Percentiles rank a stretch among this genome's conserved stretches.
Evolutionary conservation across 371 early-diverging fungal genomes (phyloP).

Genomic region (Apophysomyces sp.): DNA sequence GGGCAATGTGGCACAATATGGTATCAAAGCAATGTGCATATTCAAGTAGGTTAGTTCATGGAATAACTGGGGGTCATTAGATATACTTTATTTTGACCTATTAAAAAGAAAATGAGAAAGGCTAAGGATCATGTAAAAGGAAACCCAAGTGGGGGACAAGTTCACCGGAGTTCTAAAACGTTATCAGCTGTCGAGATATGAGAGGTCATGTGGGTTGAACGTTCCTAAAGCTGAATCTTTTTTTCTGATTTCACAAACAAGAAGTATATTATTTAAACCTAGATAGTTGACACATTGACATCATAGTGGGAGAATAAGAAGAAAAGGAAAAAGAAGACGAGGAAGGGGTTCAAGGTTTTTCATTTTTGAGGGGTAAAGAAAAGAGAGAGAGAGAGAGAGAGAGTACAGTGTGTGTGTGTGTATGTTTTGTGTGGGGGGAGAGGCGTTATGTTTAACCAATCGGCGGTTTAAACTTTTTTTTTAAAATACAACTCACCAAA

Average conservation of each 20-base stretch:
- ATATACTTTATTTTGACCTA: too few species aligned
- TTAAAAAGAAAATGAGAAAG: not conserved
- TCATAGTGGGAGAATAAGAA: too few species aligned
- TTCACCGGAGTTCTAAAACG: not conserved
- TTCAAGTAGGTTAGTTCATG: too few species aligned
- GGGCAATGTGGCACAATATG: not conserved
- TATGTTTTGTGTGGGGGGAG: not conserved
- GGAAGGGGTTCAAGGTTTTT: too few species aligned
- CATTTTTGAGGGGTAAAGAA: not conserved
- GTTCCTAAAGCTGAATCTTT: not conserved
- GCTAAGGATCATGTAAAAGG: not conserved
- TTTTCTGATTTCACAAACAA: too few species aligned
- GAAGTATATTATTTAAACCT: too few species aligned
- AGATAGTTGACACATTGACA: too few species aligned
- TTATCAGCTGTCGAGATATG: conserved; percentile 1
- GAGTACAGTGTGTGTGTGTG: not conserved
- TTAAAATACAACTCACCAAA: not conserved
- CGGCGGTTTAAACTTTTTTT: not conserved
- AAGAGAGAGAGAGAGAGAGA: not conserved
- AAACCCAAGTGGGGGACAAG: not conserved
- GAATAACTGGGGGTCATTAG: too few species aligned
- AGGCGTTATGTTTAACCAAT: not conserved
- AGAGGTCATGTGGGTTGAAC: not conserved
- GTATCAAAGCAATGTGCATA: not conserved
- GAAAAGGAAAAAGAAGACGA: too few species aligned